phyloP scores from a whole-genome alignment of 2,329 filamentous ascomycete species.

The Ophioceras dolichostomum region DNA sequence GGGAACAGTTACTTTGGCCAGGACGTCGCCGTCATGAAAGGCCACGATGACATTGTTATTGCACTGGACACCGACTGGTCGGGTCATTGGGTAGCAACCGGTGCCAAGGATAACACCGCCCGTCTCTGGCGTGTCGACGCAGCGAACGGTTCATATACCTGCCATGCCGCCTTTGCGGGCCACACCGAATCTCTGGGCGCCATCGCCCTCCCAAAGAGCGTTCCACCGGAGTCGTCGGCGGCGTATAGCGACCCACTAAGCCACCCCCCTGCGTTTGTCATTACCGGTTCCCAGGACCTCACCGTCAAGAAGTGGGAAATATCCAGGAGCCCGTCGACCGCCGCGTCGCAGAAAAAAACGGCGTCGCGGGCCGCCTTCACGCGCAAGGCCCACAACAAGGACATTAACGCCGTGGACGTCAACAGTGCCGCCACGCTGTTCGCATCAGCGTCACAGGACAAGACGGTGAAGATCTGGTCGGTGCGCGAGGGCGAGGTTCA shows the following conservation, averaged over 20 bases:
- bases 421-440: slow-evolving; percentile 68
- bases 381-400: slow-evolving; percentile 93
- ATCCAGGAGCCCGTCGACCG: too few species aligned
- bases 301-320: slow-evolving; percentile 94
- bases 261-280: slow-evolving; percentile 69
- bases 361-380: slow-evolving; percentile 65
- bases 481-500: slow-evolving; percentile 79
- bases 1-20: slow-evolving; percentile 95
- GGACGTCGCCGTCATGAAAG: slow-evolving; percentile 74
- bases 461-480: slow-evolving; percentile 95
- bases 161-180: slow-evolving; percentile 56
- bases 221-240: slow-evolving; percentile 55
- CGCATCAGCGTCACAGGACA: slow-evolving; percentile 92
- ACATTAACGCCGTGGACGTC: slow-evolving; percentile 90
- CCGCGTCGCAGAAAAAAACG: slow-evolving; percentile 35
- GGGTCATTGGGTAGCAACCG: slow-evolving; percentile 90
- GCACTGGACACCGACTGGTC: slow-evolving; percentile 94
- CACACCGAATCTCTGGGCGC: slow-evolving; percentile 92
- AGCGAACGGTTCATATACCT: slow-evolving; percentile 49
- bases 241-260: slow-evolving; percentile 62
- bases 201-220: slow-evolving; percentile 63
- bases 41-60: slow-evolving; percentile 92
- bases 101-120: slow-evolving; percentile 93
- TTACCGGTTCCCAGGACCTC: slow-evolving; percentile 91
- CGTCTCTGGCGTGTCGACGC: slow-evolving; percentile 82